Conservation (phyloP, 208 protist genomes). For the Acanthamoeba lenticulata region DNA sequence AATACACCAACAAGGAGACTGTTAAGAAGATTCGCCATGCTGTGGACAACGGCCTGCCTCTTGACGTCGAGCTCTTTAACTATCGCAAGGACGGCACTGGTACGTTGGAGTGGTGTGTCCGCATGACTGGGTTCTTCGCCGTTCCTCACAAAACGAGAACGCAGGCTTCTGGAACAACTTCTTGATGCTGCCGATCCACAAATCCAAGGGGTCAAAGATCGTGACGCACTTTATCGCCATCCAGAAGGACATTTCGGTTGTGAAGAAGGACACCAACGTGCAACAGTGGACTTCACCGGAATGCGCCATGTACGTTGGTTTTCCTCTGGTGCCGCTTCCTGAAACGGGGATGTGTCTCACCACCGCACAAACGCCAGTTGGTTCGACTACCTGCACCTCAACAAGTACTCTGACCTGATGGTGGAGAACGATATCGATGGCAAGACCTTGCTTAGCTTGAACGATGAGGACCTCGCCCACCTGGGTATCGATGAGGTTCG, state of each 20-base stretch:
- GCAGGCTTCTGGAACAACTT: slow-evolving; percentile 68
- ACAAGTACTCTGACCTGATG: slow-evolving; percentile 28
- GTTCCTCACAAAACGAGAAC: background rate
- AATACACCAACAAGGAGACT: slow-evolving; percentile 28
- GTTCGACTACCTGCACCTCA: slow-evolving; percentile 8
- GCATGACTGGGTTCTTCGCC: too few relatives aligned
- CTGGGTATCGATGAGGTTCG: slow-evolving; percentile 12
- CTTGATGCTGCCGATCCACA: slow-evolving; percentile 65
- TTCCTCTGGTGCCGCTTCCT: background rate
- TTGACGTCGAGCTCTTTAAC: slow-evolving; percentile 71
- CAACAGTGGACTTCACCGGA: slow-evolving; percentile 46
- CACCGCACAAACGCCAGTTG: background rate
- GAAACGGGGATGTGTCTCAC: too few relatives aligned
- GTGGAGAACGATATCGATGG: slow-evolving; percentile 39
- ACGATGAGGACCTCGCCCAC: slow-evolving; percentile 1
- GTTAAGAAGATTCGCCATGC: slow-evolving; percentile 44
- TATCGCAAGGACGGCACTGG: slow-evolving; percentile 67
- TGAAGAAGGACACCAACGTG: slow-evolving; percentile 59
- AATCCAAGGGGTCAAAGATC: background rate
- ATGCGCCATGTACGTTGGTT: slow-evolving; percentile 1
- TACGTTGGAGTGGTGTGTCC: background rate
- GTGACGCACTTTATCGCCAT: slow-evolving; percentile 72
- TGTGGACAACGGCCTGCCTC: background rate
- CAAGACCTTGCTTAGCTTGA: slow-evolving; percentile 12
- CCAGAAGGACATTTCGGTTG: slow-evolving; percentile 66